A percentile compares a stretch with the other conserved stretches of the same genome.
Evolutionary conservation across 164 flowering plant species (phyloP).

Genomic region (Umbilicus rupestris): DNA sequence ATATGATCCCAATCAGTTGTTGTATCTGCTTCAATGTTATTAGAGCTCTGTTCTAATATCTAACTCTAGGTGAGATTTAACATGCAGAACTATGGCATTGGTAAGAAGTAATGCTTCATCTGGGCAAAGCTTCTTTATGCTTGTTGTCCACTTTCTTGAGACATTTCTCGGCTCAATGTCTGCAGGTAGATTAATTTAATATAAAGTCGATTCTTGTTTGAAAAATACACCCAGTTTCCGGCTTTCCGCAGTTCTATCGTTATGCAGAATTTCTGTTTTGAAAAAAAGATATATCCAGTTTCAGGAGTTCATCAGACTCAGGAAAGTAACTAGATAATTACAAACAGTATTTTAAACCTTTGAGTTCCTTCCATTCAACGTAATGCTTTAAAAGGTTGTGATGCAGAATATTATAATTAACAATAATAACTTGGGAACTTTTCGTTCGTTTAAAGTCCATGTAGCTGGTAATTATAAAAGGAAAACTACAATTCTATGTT

Average conservation of each 20-base stretch:
- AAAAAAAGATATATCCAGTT: background rate
- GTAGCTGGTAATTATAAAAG: background rate
- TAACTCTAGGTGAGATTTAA: slow-evolving; percentile 4
- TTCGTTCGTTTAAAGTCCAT: background rate
- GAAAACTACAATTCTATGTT: background rate
- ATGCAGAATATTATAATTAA: background rate
- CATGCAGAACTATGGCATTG: slow-evolving; percentile 78
- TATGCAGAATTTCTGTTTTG: background rate
- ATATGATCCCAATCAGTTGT: background rate
- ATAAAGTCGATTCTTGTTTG: background rate
- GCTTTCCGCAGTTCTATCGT: background rate
- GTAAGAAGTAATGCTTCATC: slow-evolving; percentile 65
- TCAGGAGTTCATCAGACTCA: background rate
- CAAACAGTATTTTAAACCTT: background rate
- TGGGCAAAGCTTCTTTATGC: slow-evolving; percentile 56
- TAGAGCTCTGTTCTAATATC: background rate
- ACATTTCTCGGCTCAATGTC: slow-evolving; percentile 98
- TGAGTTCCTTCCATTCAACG: background rate
- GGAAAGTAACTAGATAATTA: background rate
- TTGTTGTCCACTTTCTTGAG: slow-evolving; percentile 84
- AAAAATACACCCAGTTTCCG: background rate
- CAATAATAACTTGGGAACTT: background rate
- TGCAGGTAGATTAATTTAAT: slow-evolving; percentile 39
- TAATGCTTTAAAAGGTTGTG: background rate
- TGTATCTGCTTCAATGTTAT: background rate